Percentiles rank a stretch among this genome's conserved stretches.
phyloP scores from a whole-genome alignment of 2,329 filamentous ascomycete genomes.

The Aspergillus fumigatus region DNA sequence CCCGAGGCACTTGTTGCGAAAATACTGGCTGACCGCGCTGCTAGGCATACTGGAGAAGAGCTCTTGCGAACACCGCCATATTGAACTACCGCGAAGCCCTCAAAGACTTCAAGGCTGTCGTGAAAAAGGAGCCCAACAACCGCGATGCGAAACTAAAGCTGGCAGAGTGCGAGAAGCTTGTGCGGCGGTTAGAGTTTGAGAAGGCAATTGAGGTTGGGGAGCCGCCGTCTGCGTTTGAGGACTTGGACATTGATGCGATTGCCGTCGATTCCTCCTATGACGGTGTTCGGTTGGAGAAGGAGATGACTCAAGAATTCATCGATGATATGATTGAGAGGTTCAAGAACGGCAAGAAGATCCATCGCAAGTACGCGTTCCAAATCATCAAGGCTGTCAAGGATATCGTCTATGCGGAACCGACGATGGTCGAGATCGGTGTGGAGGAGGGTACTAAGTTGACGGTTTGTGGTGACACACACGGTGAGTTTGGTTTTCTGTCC shows the following conservation, averaged over 20 bases:
- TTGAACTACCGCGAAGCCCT: conserved; percentile 82
- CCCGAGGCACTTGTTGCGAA: neutral
- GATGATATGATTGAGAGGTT: conserved; percentile 96
- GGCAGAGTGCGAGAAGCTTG: conserved; percentile 89
- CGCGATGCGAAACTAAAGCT: conserved; percentile 88
- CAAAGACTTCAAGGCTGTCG: conserved; percentile 86
- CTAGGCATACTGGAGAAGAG: conserved; percentile 90
- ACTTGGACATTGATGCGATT: conserved; percentile 82
- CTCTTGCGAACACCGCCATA: conserved; percentile 86
- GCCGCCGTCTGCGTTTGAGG: conserved; percentile 86
- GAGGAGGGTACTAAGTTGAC: conserved; percentile 74
- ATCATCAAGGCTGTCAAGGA: conserved; percentile 88
- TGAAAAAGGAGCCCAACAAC: conserved; percentile 80
- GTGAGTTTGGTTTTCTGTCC: conserved; percentile 41
- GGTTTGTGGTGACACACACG: conserved; percentile 96
- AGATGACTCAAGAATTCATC: conserved; percentile 96
- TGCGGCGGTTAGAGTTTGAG: conserved; percentile 87
- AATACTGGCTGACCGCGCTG: neutral
- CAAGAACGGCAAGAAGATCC: conserved; percentile 91
- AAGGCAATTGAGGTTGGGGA: conserved; percentile 92
- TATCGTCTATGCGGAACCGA: conserved; percentile 85
- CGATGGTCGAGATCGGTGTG: conserved; percentile 92
- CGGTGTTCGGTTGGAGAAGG: conserved; percentile 66
- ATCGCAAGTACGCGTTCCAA: conserved; percentile 95
- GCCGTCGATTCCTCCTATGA: conserved; percentile 79